These are phyloP conservation scores for Hymenoscyphus occultus DNA, from an alignment of 2,329 filamentous ascomycete species.

Conservation along the genomic window DNA sequence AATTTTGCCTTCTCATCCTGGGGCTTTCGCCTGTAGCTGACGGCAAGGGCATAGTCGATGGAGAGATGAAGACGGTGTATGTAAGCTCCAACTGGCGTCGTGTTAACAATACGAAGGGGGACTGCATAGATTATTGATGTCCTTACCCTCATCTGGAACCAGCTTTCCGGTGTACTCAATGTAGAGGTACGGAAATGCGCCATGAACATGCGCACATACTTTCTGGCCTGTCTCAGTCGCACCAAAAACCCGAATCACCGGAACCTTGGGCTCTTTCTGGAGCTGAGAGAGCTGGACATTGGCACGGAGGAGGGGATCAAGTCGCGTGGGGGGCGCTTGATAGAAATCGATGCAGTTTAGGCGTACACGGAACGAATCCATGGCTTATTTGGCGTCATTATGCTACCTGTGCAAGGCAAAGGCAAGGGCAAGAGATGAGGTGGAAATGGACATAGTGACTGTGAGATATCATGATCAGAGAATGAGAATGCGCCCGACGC, in stretches of 20 bases:
- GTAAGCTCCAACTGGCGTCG: conserved; percentile 63
- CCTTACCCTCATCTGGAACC: conserved; percentile 62
- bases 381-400: conserved; percentile 31
- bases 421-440: background rate
- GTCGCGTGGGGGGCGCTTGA: conserved; percentile 71
- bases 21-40: conserved; percentile 77
- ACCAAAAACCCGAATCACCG: conserved; percentile 86
- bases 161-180: conserved; percentile 76
- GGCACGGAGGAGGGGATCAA: conserved; percentile 76
- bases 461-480: background rate
- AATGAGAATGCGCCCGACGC: background rate
- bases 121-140: conserved; percentile 9
- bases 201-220: conserved; percentile 93
- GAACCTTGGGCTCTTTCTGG: conserved; percentile 68
- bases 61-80: conserved; percentile 77
- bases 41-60: conserved; percentile 84
- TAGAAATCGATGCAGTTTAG: conserved; percentile 97
- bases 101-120: conserved; percentile 19
- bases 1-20: conserved; percentile 67
- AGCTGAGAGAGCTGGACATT: conserved; percentile 57
- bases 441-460: background rate
- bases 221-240: conserved; percentile 93
- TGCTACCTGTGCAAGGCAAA: background rate
- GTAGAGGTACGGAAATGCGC: conserved; percentile 94
- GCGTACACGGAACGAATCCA: conserved; percentile 83